Base-by-base conservation (phyloP, 2,329 filamentous ascomycete species). In the Aspergillus sergii region DNA sequence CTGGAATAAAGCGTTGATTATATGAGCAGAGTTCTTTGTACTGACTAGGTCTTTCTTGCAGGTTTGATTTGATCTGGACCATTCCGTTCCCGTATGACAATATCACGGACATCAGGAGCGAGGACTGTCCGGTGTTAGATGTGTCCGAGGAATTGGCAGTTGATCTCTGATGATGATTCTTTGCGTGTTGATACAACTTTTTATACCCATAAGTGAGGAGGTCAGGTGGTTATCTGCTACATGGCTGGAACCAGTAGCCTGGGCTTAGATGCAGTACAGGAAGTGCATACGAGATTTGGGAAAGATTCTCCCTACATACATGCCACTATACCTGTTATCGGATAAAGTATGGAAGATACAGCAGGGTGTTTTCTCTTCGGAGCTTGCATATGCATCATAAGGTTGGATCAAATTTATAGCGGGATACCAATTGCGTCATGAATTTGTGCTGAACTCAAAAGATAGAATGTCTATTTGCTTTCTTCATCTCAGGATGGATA, bases 51-150 rank as follows among this genome's bases (percentile, higher is more conserved):
- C 51, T 19, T 16, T 16, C 21, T 30, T 26, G 4, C 53, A 75
- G 73, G 23, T 75, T 69, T 41, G 73, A 75, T 45, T 43, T 75
- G 6, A 71, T 74, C 32, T 75, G 73, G 73, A 75, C 68, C 1
- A 68, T 71, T 45, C 71, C 72, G 5, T 72, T 63, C 50, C 72
- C 73, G 3, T 75, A 72, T 62, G 45, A 68, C 23, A 68, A 69
- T n/a, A 62, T 75, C 36, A 74, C 70, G 7, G 60, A 67, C 28
- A 62, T 73, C 14, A 39, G 58, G 34, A 72, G 71, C 14, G 73
- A 75, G 54, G 43, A 59, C 3, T 75, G 73, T 58, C 68, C 72
- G 32, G 69, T 62, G 1, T 60, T 75, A 19, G 73, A 75, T 66
- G 53, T 60, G 3, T 34, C 34, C 1, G 43, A 61, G 28, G 48